A percentile compares a stretch with the other conserved stretches of the same genome.
Evolutionary conservation across 2,329 filamentous ascomycete species (phyloP).

Genomic region (Talaromyces sp.): DNA sequence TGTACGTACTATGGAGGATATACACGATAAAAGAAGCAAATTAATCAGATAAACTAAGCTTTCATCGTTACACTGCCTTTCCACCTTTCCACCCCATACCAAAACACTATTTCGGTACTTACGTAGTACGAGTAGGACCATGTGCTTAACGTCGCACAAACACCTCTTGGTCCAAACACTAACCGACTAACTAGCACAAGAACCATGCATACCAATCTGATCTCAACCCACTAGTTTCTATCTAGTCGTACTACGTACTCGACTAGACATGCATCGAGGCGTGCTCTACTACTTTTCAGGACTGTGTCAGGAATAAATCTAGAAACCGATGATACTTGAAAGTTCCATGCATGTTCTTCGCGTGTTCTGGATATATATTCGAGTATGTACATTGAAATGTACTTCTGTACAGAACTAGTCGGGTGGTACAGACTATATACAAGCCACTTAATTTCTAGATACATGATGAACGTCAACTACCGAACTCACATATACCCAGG

Average conservation of each 20-base stretch:
- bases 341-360: conserved; percentile 40
- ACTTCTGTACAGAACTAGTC: not conserved
- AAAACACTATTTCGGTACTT: not conserved
- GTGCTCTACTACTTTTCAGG: not conserved
- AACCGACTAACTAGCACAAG: not conserved
- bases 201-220: not conserved
- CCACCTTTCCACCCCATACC: not conserved
- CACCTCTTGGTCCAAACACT: not conserved
- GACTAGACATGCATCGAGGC: not conserved
- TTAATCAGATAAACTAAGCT: not conserved
- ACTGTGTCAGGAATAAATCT: not conserved
- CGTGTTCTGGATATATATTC: conserved; percentile 23
- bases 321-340: too few relatives aligned
- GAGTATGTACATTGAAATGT: not conserved
- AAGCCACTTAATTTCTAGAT: not conserved
- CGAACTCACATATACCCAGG: not conserved
- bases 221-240: not conserved
- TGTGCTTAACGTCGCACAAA: not conserved
- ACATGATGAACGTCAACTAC: not conserved
- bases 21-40: too few relatives aligned
- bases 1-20: too few relatives aligned
- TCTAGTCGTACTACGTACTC: not conserved
- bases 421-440: conserved; percentile 7
- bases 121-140: not conserved
- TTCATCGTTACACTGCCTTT: not conserved